Evolutionary conservation across 2,329 filamentous ascomycete genomes (phyloP), one percentile per base, ranked within the genome.

Genomic region (Alternaria ethzedia): DNA sequence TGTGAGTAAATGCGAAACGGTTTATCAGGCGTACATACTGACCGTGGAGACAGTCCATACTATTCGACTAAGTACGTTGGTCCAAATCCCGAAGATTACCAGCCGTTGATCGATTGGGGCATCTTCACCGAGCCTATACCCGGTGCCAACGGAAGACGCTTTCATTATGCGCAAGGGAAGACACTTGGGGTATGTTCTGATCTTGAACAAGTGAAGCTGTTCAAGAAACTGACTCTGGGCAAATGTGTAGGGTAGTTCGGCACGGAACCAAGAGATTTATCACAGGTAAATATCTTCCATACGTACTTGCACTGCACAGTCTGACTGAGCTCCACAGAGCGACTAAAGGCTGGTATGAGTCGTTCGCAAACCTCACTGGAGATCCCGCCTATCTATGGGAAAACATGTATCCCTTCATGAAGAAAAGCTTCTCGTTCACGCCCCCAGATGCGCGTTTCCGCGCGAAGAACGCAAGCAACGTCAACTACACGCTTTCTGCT

Each of bases 41-140:
- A 61, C 5, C 3, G 26, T 41, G 6, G 15, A 15, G 7, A n/a
- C 43, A 70, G 63, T 25, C 63, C 63, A 9, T 65, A 63, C 30
- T 65, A 65, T 20, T 63, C 63, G 17, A 65, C 63, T 9, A 59
- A 59, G 59, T 65, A 67, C 57, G 36, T 65, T 26, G 54, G 61
- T 49, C 52, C 57, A 2, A 61, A 54, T 23, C 58, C 61, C 3
- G 60, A 57, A 12, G 71, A 78, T 23, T 69, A 61, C 43, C 69
- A 76, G 55, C 73, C 75, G 2, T 61, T 73, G 6, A 67, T 76
- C 17, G 75, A 77, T 28, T 78, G 74, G 73, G 66, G 59, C 2
- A 69, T 75, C 36, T 52, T 58, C 8, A 75, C 75, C 3, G 66
- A 69, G 5, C 71, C 71, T 6, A 70, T 75, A 17, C 57, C 61